These are phyloP conservation scores for Dioscorea dumetorum DNA, from an alignment of 106 monocot genomes.

Conservation along the genomic window DNA sequence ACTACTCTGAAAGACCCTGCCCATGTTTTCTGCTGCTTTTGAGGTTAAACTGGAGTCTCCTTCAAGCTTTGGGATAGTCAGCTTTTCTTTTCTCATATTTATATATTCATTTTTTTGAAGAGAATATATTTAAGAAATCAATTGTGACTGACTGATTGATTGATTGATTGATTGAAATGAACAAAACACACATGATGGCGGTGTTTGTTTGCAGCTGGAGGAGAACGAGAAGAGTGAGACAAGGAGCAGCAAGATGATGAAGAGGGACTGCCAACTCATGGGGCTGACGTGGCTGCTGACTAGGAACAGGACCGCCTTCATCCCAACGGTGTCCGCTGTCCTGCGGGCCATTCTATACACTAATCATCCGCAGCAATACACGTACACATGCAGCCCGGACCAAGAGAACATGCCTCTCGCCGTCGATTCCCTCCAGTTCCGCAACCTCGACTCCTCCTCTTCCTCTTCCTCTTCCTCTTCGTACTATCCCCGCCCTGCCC, in stretches of 20 bases:
- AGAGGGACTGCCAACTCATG: slow-evolving; percentile 92
- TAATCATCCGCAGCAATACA: slow-evolving; percentile 18
- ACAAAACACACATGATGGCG: too few species aligned
- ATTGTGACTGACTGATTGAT: too few species aligned
- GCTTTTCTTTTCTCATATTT: too few species aligned
- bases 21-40: too few species aligned
- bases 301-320: slow-evolving; percentile 68
- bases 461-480: too few species aligned
- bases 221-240: slow-evolving; percentile 1
- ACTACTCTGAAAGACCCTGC: too few species aligned
- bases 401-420: slow-evolving; percentile 99
- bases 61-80: too few species aligned
- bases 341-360: slow-evolving; percentile 74
- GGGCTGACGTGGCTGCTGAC: slow-evolving; percentile 92
- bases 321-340: slow-evolving; percentile 92
- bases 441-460: slow-evolving; percentile 22
- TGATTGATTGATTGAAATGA: too few species aligned
- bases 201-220: slow-evolving; percentile 7
- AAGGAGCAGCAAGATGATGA: slow-evolving; percentile 59
- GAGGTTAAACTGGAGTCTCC: too few species aligned
- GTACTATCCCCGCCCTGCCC: slow-evolving; percentile 4
- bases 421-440: slow-evolving; percentile 87
- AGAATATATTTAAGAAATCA: too few species aligned
- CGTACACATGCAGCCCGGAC: slow-evolving; percentile 74
- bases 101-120: too few species aligned